phyloP scores from a whole-genome alignment of 192 early-diverging fungal genomes.

The Entophlyctis helioformis region DNA sequence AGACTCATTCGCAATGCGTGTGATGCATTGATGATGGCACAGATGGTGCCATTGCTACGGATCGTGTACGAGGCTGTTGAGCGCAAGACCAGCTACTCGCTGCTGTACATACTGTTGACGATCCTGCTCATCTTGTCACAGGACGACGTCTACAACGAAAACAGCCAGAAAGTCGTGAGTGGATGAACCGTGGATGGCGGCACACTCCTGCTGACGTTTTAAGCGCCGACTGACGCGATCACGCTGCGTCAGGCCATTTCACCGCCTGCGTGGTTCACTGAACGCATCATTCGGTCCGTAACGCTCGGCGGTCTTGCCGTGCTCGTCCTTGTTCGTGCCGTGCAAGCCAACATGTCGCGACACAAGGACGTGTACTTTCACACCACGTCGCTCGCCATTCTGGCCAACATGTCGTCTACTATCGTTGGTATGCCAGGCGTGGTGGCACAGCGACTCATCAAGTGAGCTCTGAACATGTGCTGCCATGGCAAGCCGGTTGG shows the following conservation, averaged over 20 bases:
- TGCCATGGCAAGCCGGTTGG: too few species aligned
- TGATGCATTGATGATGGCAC: too few species aligned
- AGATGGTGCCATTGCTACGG: conserved; percentile 53
- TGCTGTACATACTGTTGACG: conserved; percentile 54
- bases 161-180: conserved; percentile 60
- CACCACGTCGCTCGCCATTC: conserved; percentile 46
- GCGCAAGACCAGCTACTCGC: conserved; percentile 42
- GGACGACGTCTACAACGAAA: conserved; percentile 61
- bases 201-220: too few species aligned
- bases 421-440: conserved; percentile 50
- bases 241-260: conserved; percentile 31
- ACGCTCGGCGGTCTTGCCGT: conserved; percentile 56
- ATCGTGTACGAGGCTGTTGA: conserved; percentile 56
- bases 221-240: not conserved
- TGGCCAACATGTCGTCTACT: conserved; percentile 51
- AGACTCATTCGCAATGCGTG: too few species aligned
- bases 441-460: conserved; percentile 58
- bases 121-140: conserved; percentile 57
- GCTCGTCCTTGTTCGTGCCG: conserved; percentile 49
- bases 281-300: conserved; percentile 47
- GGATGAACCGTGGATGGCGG: too few species aligned
- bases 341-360: conserved; percentile 57
- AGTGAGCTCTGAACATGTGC: too few species aligned
- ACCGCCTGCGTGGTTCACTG: conserved; percentile 59
- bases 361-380: conserved; percentile 63